These are phyloP conservation scores for Parmales sp. DNA, from an alignment of 108 stramenopile genomes.

Conservation along the genomic window DNA sequence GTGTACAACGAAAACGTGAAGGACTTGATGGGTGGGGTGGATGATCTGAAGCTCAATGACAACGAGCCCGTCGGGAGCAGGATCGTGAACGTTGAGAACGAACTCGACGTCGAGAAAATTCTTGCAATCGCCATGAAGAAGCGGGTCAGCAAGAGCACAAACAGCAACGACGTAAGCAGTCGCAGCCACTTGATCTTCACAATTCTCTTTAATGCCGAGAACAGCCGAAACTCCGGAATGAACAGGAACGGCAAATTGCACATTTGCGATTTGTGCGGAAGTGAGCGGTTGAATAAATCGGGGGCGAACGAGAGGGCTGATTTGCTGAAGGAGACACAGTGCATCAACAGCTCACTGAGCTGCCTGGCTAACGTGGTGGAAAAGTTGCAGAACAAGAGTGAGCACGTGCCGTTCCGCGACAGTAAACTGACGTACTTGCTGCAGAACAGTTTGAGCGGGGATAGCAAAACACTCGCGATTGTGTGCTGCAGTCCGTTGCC, in stretches of 20 bases:
- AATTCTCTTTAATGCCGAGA: conserved; percentile 49
- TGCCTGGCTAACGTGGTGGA: conserved; percentile 70
- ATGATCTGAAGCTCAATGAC: conserved; percentile 39
- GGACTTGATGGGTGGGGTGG: conserved; percentile 59
- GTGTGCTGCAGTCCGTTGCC: conserved; percentile 77
- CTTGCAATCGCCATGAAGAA: conserved; percentile 48
- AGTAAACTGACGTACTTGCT: conserved; percentile 83
- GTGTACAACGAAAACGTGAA: conserved; percentile 94
- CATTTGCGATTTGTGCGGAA: conserved; percentile 82
- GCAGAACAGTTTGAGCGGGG: conserved; percentile 72
- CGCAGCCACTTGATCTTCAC: conserved; percentile 75
- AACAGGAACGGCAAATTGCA: conserved; percentile 52
- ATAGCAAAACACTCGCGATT: conserved; percentile 80
- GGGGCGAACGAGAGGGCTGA: conserved; percentile 53
- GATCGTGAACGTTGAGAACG: conserved; percentile 22
- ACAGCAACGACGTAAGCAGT: conserved; percentile 67
- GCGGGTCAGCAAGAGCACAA: conserved; percentile 70
- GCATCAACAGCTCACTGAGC: conserved; percentile 71
- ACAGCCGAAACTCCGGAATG: conserved; percentile 27
- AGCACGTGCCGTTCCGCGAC: conserved; percentile 83
- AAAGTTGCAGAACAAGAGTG: conserved; percentile 54
- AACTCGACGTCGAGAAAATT: conserved; percentile 43
- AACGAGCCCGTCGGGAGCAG: conserved; percentile 61
- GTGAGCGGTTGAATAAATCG: conserved; percentile 76
- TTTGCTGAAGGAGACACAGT: conserved; percentile 64